Evolutionary conservation across 371 early-diverging fungal species (phyloP).

Genomic region (Phascolomyces articulosus): DNA sequence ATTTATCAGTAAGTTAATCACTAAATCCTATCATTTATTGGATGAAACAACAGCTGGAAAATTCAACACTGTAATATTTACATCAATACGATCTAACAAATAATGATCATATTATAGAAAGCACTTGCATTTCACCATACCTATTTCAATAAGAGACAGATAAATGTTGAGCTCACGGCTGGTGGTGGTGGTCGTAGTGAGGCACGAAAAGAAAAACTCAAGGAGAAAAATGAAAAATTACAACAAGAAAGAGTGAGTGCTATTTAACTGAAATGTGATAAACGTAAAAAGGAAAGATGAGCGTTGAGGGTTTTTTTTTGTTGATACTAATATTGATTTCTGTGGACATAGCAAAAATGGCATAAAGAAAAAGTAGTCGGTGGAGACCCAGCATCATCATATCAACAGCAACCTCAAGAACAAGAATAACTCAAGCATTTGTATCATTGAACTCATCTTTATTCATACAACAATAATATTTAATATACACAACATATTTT

Average conservation of each 20-base stretch:
- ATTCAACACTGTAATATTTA: too few relatives aligned
- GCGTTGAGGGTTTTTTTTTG: background rate
- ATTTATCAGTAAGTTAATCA: conserved; percentile 52
- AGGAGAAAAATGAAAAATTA: conserved; percentile 66
- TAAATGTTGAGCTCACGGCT: conserved; percentile 83
- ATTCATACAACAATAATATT: too few relatives aligned
- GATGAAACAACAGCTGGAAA: background rate
- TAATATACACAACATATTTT: too few relatives aligned
- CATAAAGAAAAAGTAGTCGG: conserved; percentile 1
- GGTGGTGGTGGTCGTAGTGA: conserved; percentile 79
- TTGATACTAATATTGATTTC: too few relatives aligned
- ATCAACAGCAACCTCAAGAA: background rate
- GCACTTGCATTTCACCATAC: conserved; percentile 74
- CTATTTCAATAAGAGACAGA: conserved; percentile 65
- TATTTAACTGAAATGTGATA: background rate
- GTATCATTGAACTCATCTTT: too few relatives aligned
- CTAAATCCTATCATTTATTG: background rate
- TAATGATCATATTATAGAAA: conserved; percentile 34
- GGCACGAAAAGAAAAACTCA: conserved; percentile 64
- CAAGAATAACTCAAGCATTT: background rate
- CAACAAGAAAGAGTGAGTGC: conserved; percentile 69
- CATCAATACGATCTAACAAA: too few relatives aligned
- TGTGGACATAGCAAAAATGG: conserved; percentile 8
- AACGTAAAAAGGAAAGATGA: background rate
- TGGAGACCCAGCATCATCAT: background rate